phyloP scores from a whole-genome alignment of 257 asterid genomes.

The Mentha longifolia region DNA sequence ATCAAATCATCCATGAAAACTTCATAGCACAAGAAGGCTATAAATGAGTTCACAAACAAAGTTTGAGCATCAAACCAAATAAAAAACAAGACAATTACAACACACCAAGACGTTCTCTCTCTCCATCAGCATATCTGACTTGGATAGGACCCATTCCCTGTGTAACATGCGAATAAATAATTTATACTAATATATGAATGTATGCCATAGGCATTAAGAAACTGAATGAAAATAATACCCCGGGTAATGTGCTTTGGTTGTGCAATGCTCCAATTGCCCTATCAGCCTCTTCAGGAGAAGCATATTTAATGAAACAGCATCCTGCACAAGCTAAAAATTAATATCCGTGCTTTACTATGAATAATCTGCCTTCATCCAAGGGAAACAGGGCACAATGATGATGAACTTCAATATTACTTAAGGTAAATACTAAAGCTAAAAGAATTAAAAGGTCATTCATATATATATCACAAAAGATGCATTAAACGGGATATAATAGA shows the following conservation, averaged over 20 bases:
- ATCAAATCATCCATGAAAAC: conserved; percentile 10
- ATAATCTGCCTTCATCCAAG: conserved; percentile 37
- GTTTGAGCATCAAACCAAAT: conserved; percentile 24
- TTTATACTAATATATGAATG: conserved; percentile 6
- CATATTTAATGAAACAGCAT: conserved; percentile 94
- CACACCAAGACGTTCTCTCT: conserved; percentile 96
- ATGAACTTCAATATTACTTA: not conserved
- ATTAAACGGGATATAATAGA: conserved; percentile 10
- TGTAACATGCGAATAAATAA: conserved; percentile 32
- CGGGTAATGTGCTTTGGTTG: conserved; percentile 81
- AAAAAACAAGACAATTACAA: conserved; percentile 21
- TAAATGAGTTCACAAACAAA: conserved; percentile 19
- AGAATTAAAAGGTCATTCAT: not conserved
- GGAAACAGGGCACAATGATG: conserved; percentile 14
- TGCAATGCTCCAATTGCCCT: conserved; percentile 90
- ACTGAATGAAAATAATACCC: conserved; percentile 61
- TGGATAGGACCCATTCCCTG: conserved; percentile 95
- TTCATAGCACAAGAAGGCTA: not conserved
- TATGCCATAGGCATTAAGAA: conserved; percentile 22
- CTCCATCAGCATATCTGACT: conserved; percentile 99
- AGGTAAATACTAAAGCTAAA: conserved; percentile 17
- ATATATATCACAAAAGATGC: conserved; percentile 20
- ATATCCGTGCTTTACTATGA: conserved; percentile 46
- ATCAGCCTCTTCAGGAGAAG: conserved; percentile 88
- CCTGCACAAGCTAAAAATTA: conserved; percentile 75